Conservation (phyloP, 176 grass and related monocot species). For the Avena sativa region DNA sequence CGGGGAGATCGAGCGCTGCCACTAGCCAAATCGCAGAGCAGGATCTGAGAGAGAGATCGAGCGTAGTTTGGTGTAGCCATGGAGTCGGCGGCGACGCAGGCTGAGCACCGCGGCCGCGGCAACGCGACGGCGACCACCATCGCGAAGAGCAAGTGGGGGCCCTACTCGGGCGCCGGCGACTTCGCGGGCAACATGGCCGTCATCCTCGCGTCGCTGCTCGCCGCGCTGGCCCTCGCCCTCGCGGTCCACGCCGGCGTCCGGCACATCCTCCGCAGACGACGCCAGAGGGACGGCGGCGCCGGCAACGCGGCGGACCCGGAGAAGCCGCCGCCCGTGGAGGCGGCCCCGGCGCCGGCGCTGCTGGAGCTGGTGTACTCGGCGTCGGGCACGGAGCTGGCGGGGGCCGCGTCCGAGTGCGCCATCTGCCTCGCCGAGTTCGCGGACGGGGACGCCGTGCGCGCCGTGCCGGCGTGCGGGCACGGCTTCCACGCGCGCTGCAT, state of each 20-base stretch:
- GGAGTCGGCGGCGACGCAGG: neutral
- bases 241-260: slow-evolving; percentile 57
- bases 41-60: no score
- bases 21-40: no score
- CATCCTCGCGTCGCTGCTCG: slow-evolving; percentile 60
- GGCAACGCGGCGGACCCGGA: slow-evolving; percentile 26
- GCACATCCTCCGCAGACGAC: slow-evolving; percentile 50
- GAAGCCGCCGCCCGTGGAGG: slow-evolving; percentile 23
- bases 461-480: slow-evolving; percentile 50
- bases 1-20: neutral
- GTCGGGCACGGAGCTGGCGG: slow-evolving; percentile 47
- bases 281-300: neutral
- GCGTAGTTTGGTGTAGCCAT: neutral
- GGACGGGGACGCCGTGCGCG: slow-evolving; percentile 63
- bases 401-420: slow-evolving; percentile 55
- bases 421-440: slow-evolving; percentile 72
- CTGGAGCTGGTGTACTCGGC: slow-evolving; percentile 50
- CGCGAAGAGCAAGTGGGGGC: slow-evolving; percentile 50
- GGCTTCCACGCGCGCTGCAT: slow-evolving; percentile 63
- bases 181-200: slow-evolving; percentile 70
- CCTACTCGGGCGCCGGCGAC: slow-evolving; percentile 65
- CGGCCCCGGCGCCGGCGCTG: neutral
- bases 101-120: neutral
- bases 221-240: slow-evolving; percentile 47
- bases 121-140: neutral